A percentile compares a stretch with the other conserved stretches of the same genome.
These are phyloP conservation scores for Parachlorella kessleri DNA, from an alignment of 139 green algal species.

Conservation along the genomic window DNA sequence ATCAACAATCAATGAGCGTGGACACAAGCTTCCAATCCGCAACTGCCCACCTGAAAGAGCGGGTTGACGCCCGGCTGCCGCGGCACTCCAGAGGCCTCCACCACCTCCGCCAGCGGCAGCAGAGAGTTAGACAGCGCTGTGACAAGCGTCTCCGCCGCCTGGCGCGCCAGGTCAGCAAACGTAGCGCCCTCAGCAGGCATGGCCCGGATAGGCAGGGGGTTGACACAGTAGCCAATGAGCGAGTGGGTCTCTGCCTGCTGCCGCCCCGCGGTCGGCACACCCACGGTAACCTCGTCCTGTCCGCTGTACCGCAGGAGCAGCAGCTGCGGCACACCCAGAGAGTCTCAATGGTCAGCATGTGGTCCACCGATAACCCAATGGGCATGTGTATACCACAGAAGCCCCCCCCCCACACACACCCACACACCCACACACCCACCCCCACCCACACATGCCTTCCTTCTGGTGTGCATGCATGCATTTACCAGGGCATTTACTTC, in stretches of 20 bases:
- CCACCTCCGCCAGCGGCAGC: not conserved
- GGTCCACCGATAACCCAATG: no score
- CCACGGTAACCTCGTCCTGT: conserved; percentile 1
- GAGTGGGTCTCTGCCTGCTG: not conserved
- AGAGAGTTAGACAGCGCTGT: not conserved
- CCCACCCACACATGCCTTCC: no score
- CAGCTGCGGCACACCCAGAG: not conserved
- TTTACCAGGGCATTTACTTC: no score
- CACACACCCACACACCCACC: no score
- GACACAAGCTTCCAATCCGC: no score
- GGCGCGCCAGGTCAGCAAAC: not conserved
- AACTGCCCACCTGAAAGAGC: not conserved
- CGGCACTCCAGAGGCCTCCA: not conserved
- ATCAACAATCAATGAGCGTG: no score
- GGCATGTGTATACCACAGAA: no score
- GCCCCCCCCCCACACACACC: no score
- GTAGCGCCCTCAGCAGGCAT: not conserved
- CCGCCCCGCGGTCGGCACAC: not conserved
- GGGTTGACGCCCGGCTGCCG: not conserved
- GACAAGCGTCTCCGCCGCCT: not conserved
- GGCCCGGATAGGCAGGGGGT: not conserved
- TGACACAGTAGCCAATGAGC: conserved; percentile 1
- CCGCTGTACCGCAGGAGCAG: conserved; percentile 3
- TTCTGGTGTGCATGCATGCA: no score
- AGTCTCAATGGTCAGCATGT: no score